Base-by-base conservation (phyloP, 257 asterid species). In the Nemophila menziesii region DNA sequence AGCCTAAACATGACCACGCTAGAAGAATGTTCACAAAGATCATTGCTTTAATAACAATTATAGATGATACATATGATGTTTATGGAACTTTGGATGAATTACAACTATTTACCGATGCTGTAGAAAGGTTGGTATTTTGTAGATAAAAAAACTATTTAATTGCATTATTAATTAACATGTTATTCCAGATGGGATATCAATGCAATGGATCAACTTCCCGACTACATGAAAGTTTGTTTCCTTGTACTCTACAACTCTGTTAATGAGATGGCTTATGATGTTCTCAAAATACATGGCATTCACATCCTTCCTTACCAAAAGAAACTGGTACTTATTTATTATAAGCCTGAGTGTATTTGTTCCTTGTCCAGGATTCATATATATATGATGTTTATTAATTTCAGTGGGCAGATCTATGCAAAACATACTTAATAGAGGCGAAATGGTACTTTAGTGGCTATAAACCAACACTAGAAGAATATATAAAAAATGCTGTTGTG, bases 401-500 rank as follows among this genome's bases (percentile, higher is more conserved):
- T 2, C 47, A 57, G 34, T 33, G 67, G 58, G 9, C 16, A 18
- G 48, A 52, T 19, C 19, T 54, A 20, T 63, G 65, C 60, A 33
- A 5, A 23, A 5, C 56, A 2, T 64, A 51, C 9, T 21, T 69
- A 14, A 27, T 39, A 56, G 72, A 70, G 44, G 70, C 73, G 4
- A 42, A 46, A 34, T 70, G 73, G 73, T 62, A 46, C 49, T 20
- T 10, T 45, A 34, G 1, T 18, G 64, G 64, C 1, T 54, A 58
- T 10, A 44, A 11, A 8, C 73, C 77, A 11, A 65, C 20, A 2
- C 1, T 53, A 13, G 50, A 61, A 26, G 73, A 70, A 20, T 70
- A 56, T 16, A 24, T 64, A 22, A 16, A 43, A 0, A 47, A 27
- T 50, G 73, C 64, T 18, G 54, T 69, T 67, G 34, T 65, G 23